Conservation (phyloP, 495 filamentous ascomycete species). For the Penicillium paradoxum region DNA sequence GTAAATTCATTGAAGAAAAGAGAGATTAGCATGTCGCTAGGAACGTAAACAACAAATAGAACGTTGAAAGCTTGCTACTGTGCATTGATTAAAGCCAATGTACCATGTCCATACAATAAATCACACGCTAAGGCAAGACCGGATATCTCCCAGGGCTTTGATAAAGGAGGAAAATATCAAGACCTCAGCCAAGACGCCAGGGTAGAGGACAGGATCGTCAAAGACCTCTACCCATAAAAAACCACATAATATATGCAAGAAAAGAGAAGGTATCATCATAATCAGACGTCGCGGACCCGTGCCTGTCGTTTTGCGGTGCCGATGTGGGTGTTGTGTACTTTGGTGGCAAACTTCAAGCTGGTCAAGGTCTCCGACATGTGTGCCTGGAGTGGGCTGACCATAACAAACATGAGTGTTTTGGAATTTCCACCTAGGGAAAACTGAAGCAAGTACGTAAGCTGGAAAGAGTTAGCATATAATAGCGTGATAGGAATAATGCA, state of each 20-base stretch:
- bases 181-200: slow-evolving; percentile 23
- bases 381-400: slow-evolving; percentile 87
- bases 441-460: slow-evolving; percentile 94
- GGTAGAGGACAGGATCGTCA: slow-evolving; percentile 33
- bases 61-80: slow-evolving; percentile 6
- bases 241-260: slow-evolving; percentile 22
- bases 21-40: neutral
- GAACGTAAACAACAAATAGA: neutral
- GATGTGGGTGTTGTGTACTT: slow-evolving; percentile 88
- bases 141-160: slow-evolving; percentile 12
- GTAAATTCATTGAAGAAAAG: slow-evolving; percentile 9
- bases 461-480: slow-evolving; percentile 1
- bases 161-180: slow-evolving; percentile 7
- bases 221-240: slow-evolving; percentile 19
- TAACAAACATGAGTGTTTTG: slow-evolving; percentile 99
- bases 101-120: slow-evolving; percentile 18
- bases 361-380: slow-evolving; percentile 92
- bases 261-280: slow-evolving; percentile 24
- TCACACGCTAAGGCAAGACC: slow-evolving; percentile 16
- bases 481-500: neutral
- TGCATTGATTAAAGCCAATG: slow-evolving; percentile 18
- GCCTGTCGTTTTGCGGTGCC: slow-evolving; percentile 76
- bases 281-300: slow-evolving; percentile 50
- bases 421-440: slow-evolving; percentile 92
- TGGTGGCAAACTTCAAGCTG: slow-evolving; percentile 93